A percentile compares a stretch with the other conserved stretches of the same genome.
Evolutionary conservation across 176 grass and related monocot species (phyloP).

Genomic region (Alloteropsis semialata): DNA sequence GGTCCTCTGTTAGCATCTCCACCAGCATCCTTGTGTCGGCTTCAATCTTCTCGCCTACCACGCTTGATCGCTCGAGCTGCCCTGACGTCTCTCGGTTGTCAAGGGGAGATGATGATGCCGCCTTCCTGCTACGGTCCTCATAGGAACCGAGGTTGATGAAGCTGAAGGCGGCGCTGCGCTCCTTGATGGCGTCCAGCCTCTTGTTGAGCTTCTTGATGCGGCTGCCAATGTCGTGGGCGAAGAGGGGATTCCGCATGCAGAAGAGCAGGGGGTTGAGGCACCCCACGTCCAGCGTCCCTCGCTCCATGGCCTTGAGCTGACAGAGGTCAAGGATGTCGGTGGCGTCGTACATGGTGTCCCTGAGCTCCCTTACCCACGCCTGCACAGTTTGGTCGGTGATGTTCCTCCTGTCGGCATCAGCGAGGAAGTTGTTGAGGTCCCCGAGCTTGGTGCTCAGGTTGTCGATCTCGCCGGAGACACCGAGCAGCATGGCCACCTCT

Average conservation of each 20-base stretch:
- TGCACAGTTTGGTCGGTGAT: not conserved
- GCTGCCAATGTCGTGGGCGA: not conserved
- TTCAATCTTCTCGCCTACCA: constrained; percentile 20
- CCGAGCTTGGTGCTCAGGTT: not conserved
- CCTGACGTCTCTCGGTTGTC: not conserved
- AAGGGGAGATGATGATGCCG: not conserved
- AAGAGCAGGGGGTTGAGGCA: not conserved
- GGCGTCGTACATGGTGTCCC: not conserved
- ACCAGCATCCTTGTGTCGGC: constrained; percentile 6
- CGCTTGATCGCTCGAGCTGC: not conserved
- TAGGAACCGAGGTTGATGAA: constrained; percentile 8
- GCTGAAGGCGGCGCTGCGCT: not conserved
- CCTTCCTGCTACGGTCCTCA: not conserved
- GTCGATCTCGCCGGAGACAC: constrained; percentile 11
- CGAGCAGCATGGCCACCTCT: constrained; percentile 7
- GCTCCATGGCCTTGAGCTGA: constrained; percentile 15
- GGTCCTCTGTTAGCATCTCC: not conserved
- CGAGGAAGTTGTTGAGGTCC: not conserved
- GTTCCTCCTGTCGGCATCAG: constrained; percentile 11
- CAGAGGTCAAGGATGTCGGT: constrained; percentile 15
- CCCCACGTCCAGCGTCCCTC: not conserved
- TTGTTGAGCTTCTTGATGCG: constrained; percentile 10
- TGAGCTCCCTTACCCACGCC: constrained; percentile 15
- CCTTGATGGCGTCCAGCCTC: not conserved
- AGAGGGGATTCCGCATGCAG: not conserved